These are phyloP conservation scores for Carallia pectinifolia DNA, from an alignment of 345 rosid genomes.

Conservation along the genomic window DNA sequence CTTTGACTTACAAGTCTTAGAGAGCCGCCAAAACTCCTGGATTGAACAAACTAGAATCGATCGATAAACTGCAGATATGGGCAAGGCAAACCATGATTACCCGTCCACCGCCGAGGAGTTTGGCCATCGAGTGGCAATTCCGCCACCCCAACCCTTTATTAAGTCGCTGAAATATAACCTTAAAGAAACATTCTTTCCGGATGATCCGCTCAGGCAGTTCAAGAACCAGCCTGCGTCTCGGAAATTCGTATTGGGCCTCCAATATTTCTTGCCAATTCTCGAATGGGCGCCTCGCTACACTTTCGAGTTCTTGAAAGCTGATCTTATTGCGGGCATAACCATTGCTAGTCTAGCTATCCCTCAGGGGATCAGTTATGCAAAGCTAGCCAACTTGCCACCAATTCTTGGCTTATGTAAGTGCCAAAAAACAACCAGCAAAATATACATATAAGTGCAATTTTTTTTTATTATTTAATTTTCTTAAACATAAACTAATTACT, in stretches of 20 bases:
- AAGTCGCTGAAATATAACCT: slow-evolving; percentile 57
- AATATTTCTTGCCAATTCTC: slow-evolving; percentile 66
- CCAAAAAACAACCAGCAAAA: not conserved
- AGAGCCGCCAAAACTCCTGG: too few species aligned
- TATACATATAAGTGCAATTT: too few species aligned
- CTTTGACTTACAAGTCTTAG: too few species aligned
- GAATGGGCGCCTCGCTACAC: slow-evolving; percentile 96
- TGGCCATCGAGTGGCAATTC: slow-evolving; percentile 53
- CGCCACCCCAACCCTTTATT: slow-evolving; percentile 67
- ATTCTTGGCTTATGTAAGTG: slow-evolving; percentile 90
- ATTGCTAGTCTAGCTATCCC: slow-evolving; percentile 96
- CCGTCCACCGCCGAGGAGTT: slow-evolving; percentile 21
- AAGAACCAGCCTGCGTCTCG: slow-evolving; percentile 55
- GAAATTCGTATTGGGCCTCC: slow-evolving; percentile 55
- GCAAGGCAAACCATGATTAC: slow-evolving; percentile 31
- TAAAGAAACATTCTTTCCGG: slow-evolving; percentile 89
- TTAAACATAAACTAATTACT: too few species aligned
- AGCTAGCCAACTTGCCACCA: slow-evolving; percentile 82
- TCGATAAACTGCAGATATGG: slow-evolving; percentile 19
- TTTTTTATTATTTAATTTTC: too few species aligned
- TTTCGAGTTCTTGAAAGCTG: slow-evolving; percentile 70
- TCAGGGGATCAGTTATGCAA: slow-evolving; percentile 96
- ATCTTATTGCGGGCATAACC: slow-evolving; percentile 81
- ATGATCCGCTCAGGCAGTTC: slow-evolving; percentile 86
- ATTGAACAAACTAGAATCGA: too few species aligned